Evolutionary conservation across 306 rosid genomes (phyloP), one percentile per base, ranked within the genome.

Genomic region (Cicer pinnatifidum): DNA sequence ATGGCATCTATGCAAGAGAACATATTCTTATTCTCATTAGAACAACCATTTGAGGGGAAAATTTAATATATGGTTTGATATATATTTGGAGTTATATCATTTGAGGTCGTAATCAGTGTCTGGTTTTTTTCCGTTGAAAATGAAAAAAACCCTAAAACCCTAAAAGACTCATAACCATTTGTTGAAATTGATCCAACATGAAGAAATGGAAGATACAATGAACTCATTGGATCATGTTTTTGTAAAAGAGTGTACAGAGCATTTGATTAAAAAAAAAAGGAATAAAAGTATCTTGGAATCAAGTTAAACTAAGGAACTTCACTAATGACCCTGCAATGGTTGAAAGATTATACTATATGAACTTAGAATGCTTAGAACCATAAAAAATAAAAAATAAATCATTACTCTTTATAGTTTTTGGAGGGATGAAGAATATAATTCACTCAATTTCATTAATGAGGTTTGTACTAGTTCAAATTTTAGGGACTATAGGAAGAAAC

Each of bases 271-370:
- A 92, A 86, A 92, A 86, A 69, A 91, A 89, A 64, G 92, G 92
- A 7, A 89, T 86, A 20, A 96, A 91, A 23, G 92, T 91, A 44
- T 92, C 96, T 1, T 91, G 96, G 97, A 91, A 91, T 89, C 89
- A 89, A 75, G 97, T 92, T 57, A 92, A 84, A 67, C 89, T 92
- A 4, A 71, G 83, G 6, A 86, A 88, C 80, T 88, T 91, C 77
- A 75, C 63, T 33, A 13, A 82, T 23, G 91, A 1, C 23, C 23
- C 23, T 20, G 23, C 23, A 5, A 89, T 89, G 92, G 67, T 88
- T 3, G 96, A 88, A 1, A 79, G 96, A 77, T 82, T 91, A 5
- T 88, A 78, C 81, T 86, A 92, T 3, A 92, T 3, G 96, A 89
- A 71, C 92, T 89, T 46, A 61, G 85, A 33, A 61, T 89, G 72